These are phyloP conservation scores for Chrysochromulina parva DNA, from an alignment of 78 protist genomes.

Conservation along the genomic window DNA sequence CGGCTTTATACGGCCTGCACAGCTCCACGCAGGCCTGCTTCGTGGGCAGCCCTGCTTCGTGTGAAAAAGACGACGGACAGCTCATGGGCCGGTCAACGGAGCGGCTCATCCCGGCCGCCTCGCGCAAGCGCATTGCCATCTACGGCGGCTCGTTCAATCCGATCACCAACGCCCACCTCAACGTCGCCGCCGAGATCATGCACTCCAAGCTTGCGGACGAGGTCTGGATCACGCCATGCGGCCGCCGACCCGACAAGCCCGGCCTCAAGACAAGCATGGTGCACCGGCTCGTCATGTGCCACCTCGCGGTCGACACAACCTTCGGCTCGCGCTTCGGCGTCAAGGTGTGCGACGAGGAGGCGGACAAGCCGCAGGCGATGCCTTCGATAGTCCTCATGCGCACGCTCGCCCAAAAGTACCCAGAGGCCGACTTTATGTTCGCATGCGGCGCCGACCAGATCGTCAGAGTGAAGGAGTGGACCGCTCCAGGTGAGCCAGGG, in stretches of 20 bases:
- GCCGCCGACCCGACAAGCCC: constrained; percentile 31
- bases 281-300: constrained; percentile 36
- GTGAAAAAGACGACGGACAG: too few species aligned
- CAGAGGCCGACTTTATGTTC: not conserved
- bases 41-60: too few species aligned
- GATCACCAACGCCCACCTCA: constrained; percentile 28
- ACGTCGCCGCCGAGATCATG: constrained; percentile 25
- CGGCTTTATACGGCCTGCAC: too few species aligned
- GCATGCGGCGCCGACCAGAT: not conserved
- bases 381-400: constrained; percentile 1
- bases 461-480: not conserved
- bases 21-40: too few species aligned
- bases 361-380: not conserved
- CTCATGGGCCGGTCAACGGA: too few species aligned
- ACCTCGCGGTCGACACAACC: constrained; percentile 26
- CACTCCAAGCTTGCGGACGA: constrained; percentile 29
- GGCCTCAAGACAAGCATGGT: not conserved
- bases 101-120: not conserved
- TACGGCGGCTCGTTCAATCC: constrained; percentile 36
- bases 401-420: not conserved
- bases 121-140: not conserved
- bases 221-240: constrained; percentile 34
- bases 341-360: constrained; percentile 11
- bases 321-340: constrained; percentile 16
- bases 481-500: not conserved